Base-by-base conservation (phyloP, 1,284 basidiomycete genomes). In the Tilletia caries region DNA sequence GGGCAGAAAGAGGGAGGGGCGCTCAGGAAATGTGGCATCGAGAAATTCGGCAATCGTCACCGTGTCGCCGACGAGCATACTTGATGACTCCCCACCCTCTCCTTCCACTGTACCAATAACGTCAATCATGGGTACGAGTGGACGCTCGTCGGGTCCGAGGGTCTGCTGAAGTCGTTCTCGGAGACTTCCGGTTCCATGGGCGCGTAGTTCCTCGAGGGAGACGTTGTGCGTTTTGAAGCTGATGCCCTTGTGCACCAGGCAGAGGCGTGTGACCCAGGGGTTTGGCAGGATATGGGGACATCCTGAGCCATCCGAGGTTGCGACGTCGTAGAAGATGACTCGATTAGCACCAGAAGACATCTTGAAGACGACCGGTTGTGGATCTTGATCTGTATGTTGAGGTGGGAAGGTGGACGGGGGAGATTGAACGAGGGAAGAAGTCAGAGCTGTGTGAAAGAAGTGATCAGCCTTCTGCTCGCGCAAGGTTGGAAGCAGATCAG, bases 11-110 rank as follows among this genome's bases (percentile, higher is more conserved):
- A 62, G 58, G 15, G 58, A 62, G 12, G 58, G 58, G 29, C 15
- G 12, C 3, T 62, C 33, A 18, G 58, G 58, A 18, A 33, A 62
- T 12, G 29, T 33, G 29, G 13, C 15, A 34, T 62, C 58, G 29
- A 62, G 58, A 23, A 20, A 62, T 29, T 62, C 58, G 32, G 58
- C 58, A 34, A 62, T 62, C 12, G 58, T 62, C 27, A 62, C 32
- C 18, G 27, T 62, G 58, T 62, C 58, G 3, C 58, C 58, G 2
- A 62, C 58, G 6, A 62, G 58, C 32, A 29, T 62, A 4, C 15
- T 34, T 41, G n/a, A n/a, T 6, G 23, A 13, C 6, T 29, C 52
- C 23, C n/a, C 58, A 15, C 34, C 32, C 33, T 62, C 23, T n/a
- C 23, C 48, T 20, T 13, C 12, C 1, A 6, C 48, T n/a, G 48